phyloP scores from a whole-genome alignment of 2,329 filamentous ascomycete genomes.

The Coniochaeta sp. region DNA sequence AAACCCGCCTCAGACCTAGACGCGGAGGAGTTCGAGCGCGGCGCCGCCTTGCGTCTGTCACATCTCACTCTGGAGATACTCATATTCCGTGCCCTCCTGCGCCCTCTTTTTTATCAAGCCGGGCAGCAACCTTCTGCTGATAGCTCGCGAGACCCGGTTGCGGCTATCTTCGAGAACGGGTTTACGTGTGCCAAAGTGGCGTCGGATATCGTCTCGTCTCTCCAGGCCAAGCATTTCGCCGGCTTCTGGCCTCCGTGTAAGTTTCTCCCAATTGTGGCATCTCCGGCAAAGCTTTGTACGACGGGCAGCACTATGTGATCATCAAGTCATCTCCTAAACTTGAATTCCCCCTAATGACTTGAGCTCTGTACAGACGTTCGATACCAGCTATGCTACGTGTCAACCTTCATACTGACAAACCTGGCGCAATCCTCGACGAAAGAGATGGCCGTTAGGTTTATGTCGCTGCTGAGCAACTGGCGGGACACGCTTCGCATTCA shows the following conservation, averaged over 20 bases:
- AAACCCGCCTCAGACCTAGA: conserved; percentile 12
- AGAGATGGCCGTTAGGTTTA: conserved; percentile 10
- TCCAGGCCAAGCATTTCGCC: conserved; percentile 15
- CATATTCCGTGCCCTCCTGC: conserved; percentile 17
- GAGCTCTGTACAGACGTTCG: conserved; percentile 11
- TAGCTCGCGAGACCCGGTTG: conserved; percentile 11
- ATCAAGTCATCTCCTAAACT: too few relatives aligned
- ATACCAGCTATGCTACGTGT: conserved; percentile 18
- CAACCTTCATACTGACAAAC: conserved; percentile 15
- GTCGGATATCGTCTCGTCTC: conserved; percentile 13
- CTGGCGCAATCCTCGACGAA: conserved; percentile 14
- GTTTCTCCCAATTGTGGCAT: neutral
- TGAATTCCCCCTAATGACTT: neutral
- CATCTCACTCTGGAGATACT: conserved; percentile 17
- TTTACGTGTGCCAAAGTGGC: conserved; percentile 14
- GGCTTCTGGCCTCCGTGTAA: conserved; percentile 16
- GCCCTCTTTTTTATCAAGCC: conserved; percentile 10
- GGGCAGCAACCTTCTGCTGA: conserved; percentile 4
- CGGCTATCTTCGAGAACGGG: conserved; percentile 17
- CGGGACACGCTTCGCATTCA: conserved; percentile 15
- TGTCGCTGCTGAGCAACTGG: conserved; percentile 13
- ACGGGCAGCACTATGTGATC: too few relatives aligned
- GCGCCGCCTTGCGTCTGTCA: conserved; percentile 14
- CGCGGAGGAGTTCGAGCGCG: conserved; percentile 14
- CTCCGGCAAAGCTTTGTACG: neutral